Conservation (phyloP, 2,329 filamentous ascomycete species). For the Talaromyces sp. region DNA sequence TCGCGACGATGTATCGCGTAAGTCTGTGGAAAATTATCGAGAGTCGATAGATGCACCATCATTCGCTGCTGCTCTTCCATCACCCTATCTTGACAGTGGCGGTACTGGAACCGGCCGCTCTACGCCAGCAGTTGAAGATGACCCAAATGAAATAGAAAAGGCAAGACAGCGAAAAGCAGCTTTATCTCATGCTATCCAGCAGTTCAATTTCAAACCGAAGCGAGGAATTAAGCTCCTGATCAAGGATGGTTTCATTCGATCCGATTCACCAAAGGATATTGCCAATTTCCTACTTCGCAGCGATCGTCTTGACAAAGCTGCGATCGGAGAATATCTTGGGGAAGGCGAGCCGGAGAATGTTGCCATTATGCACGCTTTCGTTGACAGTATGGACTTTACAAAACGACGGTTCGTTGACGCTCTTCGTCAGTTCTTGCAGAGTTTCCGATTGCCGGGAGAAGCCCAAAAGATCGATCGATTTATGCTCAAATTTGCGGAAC, state of each 20-base stretch:
- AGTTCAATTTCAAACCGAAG: constrained; percentile 98
- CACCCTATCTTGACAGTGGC: constrained; percentile 58
- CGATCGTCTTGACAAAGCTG: constrained; percentile 83
- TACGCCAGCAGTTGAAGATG: constrained; percentile 76
- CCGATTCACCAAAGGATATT: constrained; percentile 75
- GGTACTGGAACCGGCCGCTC: constrained; percentile 58
- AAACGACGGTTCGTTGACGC: constrained; percentile 92
- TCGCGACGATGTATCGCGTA: constrained; percentile 46
- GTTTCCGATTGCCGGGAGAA: constrained; percentile 91
- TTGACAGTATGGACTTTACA: constrained; percentile 90
- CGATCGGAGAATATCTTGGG: constrained; percentile 90
- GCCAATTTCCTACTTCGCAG: constrained; percentile 78
- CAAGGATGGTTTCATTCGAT: constrained; percentile 81
- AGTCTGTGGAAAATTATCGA: constrained; percentile 60
- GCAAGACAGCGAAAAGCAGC: constrained; percentile 94
- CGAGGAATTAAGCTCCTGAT: constrained; percentile 82
- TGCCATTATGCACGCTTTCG: constrained; percentile 97
- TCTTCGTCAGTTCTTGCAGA: constrained; percentile 85
- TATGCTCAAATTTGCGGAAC: constrained; percentile 98
- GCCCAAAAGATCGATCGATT: constrained; percentile 99
- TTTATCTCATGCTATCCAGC: constrained; percentile 78
- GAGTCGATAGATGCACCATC: constrained; percentile 71
- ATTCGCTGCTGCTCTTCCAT: constrained; percentile 48
- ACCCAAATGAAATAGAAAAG: constrained; percentile 89
- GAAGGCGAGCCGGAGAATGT: constrained; percentile 93